These are phyloP conservation scores for Dryadomyces quercus-mongolicae DNA, from an alignment of 2,329 filamentous ascomycete genomes.

Conservation along the genomic window DNA sequence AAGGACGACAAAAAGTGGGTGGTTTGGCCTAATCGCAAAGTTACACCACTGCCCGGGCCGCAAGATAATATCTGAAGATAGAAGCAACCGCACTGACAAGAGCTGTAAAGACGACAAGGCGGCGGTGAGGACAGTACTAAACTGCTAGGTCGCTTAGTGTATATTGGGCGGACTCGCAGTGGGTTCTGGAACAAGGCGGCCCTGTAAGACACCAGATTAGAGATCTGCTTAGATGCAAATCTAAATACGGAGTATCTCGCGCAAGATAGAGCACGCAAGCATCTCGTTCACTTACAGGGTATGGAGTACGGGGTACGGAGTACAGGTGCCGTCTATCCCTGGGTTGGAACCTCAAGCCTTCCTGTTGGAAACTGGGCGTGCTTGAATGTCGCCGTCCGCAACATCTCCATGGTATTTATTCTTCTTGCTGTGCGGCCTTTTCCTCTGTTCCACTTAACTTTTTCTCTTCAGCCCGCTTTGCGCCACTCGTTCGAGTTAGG, in stretches of 20 bases:
- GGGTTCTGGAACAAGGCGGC: background rate
- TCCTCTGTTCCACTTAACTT: background rate
- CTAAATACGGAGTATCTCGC: too few relatives aligned
- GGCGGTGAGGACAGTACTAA: background rate
- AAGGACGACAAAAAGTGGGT: slow-evolving; percentile 1
- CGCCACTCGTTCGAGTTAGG: background rate
- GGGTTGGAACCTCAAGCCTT: too few relatives aligned
- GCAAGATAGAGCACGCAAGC: too few relatives aligned
- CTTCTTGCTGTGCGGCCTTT: background rate
- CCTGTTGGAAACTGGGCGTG: too few relatives aligned
- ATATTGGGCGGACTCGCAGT: background rate
- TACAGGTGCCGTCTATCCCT: too few relatives aligned
- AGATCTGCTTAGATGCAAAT: background rate
- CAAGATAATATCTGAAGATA: too few relatives aligned
- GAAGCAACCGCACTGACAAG: too few relatives aligned
- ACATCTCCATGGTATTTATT: too few relatives aligned
- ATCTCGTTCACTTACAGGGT: too few relatives aligned
- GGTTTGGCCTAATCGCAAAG: background rate
- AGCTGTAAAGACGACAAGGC: background rate
- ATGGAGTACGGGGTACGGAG: too few relatives aligned
- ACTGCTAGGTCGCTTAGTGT: background rate
- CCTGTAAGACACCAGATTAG: background rate
- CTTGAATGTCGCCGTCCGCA: too few relatives aligned
- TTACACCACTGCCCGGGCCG: background rate
- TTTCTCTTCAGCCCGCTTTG: background rate